A percentile compares a stretch with the other conserved stretches of the same genome.
phyloP scores from a whole-genome alignment of 225 moss, liverwort and hornwort species.

The Asterella californica region DNA sequence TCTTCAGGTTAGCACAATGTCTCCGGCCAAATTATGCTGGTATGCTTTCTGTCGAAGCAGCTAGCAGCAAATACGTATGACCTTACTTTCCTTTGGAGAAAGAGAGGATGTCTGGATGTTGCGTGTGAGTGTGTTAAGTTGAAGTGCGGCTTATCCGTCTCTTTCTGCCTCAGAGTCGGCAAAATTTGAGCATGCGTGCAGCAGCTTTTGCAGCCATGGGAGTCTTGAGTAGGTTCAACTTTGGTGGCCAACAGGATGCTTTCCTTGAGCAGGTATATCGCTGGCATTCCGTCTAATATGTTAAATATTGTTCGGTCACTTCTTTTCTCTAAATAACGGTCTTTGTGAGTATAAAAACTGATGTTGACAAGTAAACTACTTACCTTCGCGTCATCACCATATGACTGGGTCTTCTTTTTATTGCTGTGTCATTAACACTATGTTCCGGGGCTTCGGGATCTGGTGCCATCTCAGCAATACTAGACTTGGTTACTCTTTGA shows the following conservation, averaged over 20 bases:
- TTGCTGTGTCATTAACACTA: too few species aligned
- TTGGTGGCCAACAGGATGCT: conserved; percentile 72
- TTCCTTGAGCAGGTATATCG: conserved; percentile 86
- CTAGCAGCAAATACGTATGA: background rate
- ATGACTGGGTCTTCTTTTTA: background rate
- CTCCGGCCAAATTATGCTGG: background rate
- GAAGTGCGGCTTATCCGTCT: background rate
- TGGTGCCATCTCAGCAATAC: background rate
- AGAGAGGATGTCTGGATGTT: background rate
- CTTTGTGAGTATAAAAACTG: background rate
- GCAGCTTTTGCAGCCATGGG: conserved; percentile 97
- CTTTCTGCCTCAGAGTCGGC: conserved; percentile 54
- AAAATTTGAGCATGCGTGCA: conserved; percentile 82
- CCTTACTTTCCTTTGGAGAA: background rate
- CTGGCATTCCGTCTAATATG: too few species aligned
- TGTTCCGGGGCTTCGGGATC: too few species aligned
- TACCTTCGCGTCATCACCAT: background rate
- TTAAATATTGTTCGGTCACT: background rate
- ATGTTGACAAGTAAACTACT: background rate
- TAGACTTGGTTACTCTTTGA: too few species aligned
- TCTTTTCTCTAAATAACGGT: background rate
- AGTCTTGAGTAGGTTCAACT: conserved; percentile 76
- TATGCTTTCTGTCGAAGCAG: background rate
- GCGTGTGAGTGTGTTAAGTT: background rate
- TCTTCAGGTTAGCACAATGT: conserved; percentile 65